These are phyloP conservation scores for Coniella lustricola DNA, from an alignment of 2,329 filamentous ascomycete genomes.

Conservation along the genomic window DNA sequence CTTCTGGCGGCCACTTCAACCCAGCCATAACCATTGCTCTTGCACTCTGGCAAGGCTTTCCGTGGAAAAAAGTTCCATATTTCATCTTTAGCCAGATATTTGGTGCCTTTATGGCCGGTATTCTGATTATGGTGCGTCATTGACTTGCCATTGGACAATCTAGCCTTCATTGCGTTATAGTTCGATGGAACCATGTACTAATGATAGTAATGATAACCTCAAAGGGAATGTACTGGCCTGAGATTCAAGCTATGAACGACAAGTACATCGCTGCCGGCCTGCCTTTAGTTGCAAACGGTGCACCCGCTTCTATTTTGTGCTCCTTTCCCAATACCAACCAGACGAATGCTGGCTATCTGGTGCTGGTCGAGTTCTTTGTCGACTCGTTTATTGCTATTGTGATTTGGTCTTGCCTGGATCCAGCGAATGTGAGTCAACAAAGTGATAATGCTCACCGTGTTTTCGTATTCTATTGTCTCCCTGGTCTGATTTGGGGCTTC, in stretches of 20 bases:
- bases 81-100: constrained; percentile 52
- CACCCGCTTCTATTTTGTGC: constrained; percentile 48
- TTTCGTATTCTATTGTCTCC: no score
- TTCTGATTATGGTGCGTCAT: constrained; percentile 37
- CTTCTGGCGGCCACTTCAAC: constrained; percentile 50
- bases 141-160: no score
- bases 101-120: constrained; percentile 47
- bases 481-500: no score
- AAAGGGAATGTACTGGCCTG: constrained; percentile 44
- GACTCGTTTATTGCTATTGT: constrained; percentile 49
- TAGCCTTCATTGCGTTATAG: no score
- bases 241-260: constrained; percentile 28
- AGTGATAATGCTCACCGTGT: no score
- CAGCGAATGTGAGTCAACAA: constrained; percentile 47
- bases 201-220: no score
- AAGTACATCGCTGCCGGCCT: constrained; percentile 30
- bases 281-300: constrained; percentile 32
- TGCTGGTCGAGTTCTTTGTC: constrained; percentile 54
- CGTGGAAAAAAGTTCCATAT: constrained; percentile 48
- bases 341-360: constrained; percentile 47
- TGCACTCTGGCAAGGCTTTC: constrained; percentile 49
- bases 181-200: no score
- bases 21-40: constrained; percentile 41
- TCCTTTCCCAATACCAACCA: constrained; percentile 44
- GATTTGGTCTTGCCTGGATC: constrained; percentile 52